phyloP scores from a whole-genome alignment of 352 stramenopile genomes.

The Globisporangium emineosum region DNA sequence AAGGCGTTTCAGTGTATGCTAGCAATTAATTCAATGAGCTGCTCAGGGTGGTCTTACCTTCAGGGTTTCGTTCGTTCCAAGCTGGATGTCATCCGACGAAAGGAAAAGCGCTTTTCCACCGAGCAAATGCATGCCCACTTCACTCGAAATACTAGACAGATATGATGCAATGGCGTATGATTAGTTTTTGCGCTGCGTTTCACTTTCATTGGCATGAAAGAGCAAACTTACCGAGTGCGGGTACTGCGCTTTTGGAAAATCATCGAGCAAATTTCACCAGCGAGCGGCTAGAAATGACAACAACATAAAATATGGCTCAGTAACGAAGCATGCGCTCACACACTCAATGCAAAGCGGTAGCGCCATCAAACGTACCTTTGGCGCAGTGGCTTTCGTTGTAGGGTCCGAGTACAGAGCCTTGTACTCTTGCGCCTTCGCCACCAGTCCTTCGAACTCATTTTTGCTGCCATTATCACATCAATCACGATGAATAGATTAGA shows the following conservation, averaged over 20 bases:
- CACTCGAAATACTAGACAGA: constrained; percentile 73
- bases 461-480: constrained; percentile 10
- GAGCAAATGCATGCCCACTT: constrained; percentile 96
- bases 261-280: constrained; percentile 86
- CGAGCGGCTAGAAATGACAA: constrained; percentile 32
- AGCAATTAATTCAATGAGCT: not conserved
- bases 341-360: not conserved
- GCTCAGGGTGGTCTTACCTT: constrained; percentile 30
- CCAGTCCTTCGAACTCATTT: constrained; percentile 50
- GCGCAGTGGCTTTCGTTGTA: constrained; percentile 44
- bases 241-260: constrained; percentile 95
- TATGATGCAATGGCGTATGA: not conserved
- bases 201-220: not conserved
- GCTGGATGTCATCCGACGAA: constrained; percentile 96
- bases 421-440: constrained; percentile 66
- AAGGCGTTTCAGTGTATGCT: not conserved
- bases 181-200: not conserved
- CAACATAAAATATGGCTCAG: not conserved
- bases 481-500: not conserved
- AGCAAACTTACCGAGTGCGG: constrained; percentile 58
- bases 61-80: constrained; percentile 97
- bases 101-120: constrained; percentile 97
- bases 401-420: constrained; percentile 64
- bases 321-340: not conserved
- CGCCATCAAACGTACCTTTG: constrained; percentile 27